phyloP scores from a whole-genome alignment of 805 yeast genomes.

The Zygosaccharomyces siamensis region DNA sequence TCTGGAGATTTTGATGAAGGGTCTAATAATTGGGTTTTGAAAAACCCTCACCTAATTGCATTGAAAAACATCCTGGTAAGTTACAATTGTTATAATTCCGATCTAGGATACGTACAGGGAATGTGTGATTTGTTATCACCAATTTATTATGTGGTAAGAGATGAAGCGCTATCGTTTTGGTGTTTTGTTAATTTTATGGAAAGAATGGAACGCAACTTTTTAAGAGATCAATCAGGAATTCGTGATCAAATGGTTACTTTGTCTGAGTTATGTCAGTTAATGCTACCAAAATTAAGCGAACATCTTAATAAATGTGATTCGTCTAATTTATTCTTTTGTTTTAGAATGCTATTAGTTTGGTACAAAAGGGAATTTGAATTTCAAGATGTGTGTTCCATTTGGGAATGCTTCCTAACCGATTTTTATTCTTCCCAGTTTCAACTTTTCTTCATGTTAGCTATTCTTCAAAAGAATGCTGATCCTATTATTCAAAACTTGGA shows the following conservation, averaged over 20 bases:
- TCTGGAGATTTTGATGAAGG: conserved; percentile 33
- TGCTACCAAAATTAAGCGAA: conserved; percentile 78
- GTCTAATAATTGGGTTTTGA: conserved; percentile 54
- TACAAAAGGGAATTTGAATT: conserved; percentile 86
- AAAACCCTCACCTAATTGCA: conserved; percentile 66
- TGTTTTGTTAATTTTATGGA: conserved; percentile 85
- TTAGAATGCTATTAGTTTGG: conserved; percentile 94
- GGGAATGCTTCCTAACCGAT: conserved; percentile 94
- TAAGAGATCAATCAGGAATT: conserved; percentile 91
- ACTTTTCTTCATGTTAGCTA: conserved; percentile 78
- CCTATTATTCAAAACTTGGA: conserved; percentile 67
- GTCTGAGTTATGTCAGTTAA: conserved; percentile 80
- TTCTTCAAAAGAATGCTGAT: conserved; percentile 80
- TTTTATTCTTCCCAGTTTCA: conserved; percentile 82
- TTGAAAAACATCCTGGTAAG: conserved; percentile 78
- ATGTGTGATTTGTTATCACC: conserved; percentile 94
- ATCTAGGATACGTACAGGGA: conserved; percentile 95
- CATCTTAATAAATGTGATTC: conserved; percentile 88
- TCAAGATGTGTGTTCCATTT: conserved; percentile 68
- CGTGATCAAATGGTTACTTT: conserved; percentile 78
- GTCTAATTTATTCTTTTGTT: conserved; percentile 85
- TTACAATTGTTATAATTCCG: conserved; percentile 75
- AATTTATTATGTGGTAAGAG: conserved; percentile 57
- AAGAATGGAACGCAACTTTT: conserved; percentile 89
- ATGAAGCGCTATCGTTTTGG: conserved; percentile 83